These are phyloP conservation scores for Phaseolus coccineus DNA, from an alignment of 331 rosid species.

Conservation along the genomic window DNA sequence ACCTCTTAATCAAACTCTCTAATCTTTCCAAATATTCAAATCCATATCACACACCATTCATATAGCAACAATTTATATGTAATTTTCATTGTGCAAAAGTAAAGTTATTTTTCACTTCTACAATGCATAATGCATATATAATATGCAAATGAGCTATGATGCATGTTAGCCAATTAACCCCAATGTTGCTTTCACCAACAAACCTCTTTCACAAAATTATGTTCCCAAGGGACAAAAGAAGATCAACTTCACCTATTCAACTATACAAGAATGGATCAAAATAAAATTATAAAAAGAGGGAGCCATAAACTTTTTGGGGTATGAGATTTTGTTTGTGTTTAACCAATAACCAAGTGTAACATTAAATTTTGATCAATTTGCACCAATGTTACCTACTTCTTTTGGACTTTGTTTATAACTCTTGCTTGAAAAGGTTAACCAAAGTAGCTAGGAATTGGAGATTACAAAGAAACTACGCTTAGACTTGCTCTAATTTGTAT, in stretches of 20 bases:
- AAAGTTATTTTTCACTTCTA: no score
- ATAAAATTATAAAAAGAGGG: not conserved
- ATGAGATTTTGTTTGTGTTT: slow-evolving; percentile 39
- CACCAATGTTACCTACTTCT: not conserved
- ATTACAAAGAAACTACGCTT: slow-evolving; percentile 3
- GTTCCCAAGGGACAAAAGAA: slow-evolving; percentile 31
- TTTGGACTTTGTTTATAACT: not conserved
- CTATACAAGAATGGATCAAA: not conserved
- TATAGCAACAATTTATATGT: no score
- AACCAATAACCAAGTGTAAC: slow-evolving; percentile 16
- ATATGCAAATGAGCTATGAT: no score
- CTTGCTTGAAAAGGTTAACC: not conserved
- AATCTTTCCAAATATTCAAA: no score
- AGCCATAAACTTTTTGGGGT: not conserved
- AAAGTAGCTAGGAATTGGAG: slow-evolving; percentile 35
- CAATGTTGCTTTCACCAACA: not conserved
- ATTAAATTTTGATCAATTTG: not conserved
- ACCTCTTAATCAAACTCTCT: no score
- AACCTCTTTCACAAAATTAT: slow-evolving; percentile 32
- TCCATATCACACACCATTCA: no score
- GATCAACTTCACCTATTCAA: slow-evolving; percentile 22
- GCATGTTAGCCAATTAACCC: not conserved
- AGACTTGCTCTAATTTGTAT: not conserved
- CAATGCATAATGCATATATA: no score
- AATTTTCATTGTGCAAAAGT: no score